Base-by-base conservation (phyloP, 2,329 filamentous ascomycete species). In the Pyrenophora tritici-repentis region DNA sequence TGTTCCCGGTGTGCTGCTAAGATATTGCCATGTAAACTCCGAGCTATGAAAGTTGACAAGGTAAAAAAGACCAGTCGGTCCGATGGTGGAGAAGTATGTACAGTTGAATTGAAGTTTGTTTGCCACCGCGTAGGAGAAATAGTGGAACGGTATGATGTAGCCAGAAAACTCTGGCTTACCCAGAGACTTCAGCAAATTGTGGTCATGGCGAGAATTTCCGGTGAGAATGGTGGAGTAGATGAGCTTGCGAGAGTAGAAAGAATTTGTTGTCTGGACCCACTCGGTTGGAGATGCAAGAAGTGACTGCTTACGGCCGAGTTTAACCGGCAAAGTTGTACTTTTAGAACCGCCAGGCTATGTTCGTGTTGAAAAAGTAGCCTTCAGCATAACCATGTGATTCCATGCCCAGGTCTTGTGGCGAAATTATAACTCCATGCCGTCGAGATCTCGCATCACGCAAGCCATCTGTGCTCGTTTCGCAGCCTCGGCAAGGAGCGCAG, bases 401-500 rank as follows among this genome's bases (percentile, higher is more conserved):
- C 12, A 31, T 24, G 36, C 22, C 38, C 22, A 31, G 9, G 20
- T 42, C 33, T 35, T 39, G 46, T 13, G 12, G 41, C 12, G 10
- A 40, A 29, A 47, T 50, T 63, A 77, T 31, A 91, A 74, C 45
- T 83, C 84, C 67, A 89, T 82, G 58, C 86, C 84, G 66, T 90
- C 91, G 68, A 97, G 82, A 74, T 97, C 93, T 56, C 92, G 83
- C 81, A 92, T 89, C 71, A 97, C 79, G 66, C 91, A 86, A 35
- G 90, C 90, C 81, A 97, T 89, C 75, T 97, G 91, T 8, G 93
- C 93, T 35, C 92, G 82, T 76, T 96, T 96, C 36, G 91, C 93
- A 2, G 93, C 93, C 78, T 97, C 93, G 31, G 92, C 92, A 35
- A 97, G 83, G 24, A 97, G 83, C 51, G 84, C 93, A 67, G 93